phyloP scores from a whole-genome alignment of 208 protist species.

The Acanthamoeba sp. region DNA sequence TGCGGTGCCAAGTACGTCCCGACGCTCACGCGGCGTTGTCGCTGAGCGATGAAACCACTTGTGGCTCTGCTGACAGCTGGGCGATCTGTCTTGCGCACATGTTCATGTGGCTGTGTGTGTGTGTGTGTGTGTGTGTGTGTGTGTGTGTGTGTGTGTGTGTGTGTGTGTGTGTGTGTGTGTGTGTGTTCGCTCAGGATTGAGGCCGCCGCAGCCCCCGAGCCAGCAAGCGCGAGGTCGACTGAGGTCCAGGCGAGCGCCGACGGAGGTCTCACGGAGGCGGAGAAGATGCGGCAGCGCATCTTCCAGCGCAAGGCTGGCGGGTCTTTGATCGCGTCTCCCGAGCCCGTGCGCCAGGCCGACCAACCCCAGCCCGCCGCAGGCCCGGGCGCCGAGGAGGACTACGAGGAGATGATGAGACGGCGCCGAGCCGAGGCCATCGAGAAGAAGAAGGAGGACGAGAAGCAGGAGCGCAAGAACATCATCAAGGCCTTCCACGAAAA shows the following conservation, averaged over 20 bases:
- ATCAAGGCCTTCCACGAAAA: conserved; percentile 75
- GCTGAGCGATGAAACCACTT: too few relatives aligned
- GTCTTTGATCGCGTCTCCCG: background rate
- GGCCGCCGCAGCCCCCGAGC: background rate
- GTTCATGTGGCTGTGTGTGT: too few relatives aligned
- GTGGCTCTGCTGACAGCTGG: too few relatives aligned
- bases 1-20: background rate
- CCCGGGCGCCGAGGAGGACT: background rate
- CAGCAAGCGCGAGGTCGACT: background rate
- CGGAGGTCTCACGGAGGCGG: conserved; percentile 33
- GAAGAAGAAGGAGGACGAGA: conserved; percentile 60
- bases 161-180: background rate
- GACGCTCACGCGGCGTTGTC: background rate
- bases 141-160: too few relatives aligned
- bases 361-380: background rate
- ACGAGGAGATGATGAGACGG: conserved; percentile 22
- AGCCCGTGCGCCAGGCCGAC: background rate
- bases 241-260: background rate
- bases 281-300: conserved; percentile 68
- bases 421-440: background rate
- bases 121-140: too few relatives aligned
- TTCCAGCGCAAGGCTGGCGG: background rate
- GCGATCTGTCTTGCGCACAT: too few relatives aligned
- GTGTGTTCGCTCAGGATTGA: background rate
- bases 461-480: conserved; percentile 59